Base-by-base conservation (phyloP, 768 basidiomycete species). In the Glaciozyma antarctica region DNA sequence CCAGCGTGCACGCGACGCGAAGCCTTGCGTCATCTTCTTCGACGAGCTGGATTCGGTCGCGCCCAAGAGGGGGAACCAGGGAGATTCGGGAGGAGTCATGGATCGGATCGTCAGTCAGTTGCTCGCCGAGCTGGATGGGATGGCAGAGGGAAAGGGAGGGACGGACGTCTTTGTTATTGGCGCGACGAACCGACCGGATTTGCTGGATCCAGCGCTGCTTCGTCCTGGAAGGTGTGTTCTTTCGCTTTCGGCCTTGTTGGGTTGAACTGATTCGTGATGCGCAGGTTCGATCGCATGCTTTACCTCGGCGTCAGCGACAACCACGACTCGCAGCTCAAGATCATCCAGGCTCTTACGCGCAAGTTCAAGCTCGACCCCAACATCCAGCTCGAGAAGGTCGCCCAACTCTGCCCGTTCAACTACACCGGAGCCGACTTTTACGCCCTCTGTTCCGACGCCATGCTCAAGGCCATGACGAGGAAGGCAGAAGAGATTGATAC, bases 361-460 rank as follows among this genome's bases (percentile, higher is more conserved):
- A 97, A 93, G 75, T 98, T 99, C 80, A 84, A 82, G 44, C 81
- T 97, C 30, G 82, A 88, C 71, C 81, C 86, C 0, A 78, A 77
- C 57, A 79, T 92, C 12, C 79, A 85, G 71, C 82, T 98, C 10
- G 75, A 76, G 24, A 66, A 72, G 12, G 76, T 99, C 52, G 88
- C 88, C 26, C 80, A 84, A 32, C 77, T 78, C 43, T 98, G 93
- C 67, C 86, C 90, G 0, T 90, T 93, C 80, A 90, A 92, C 75
- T 92, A 87, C 74, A 98, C 95, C 3, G 95, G 95, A 52, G 95
- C 95, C 49, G 95, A 99, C 75, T 92, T 98, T 68, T 98, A 99
- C 78, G 95, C 95, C 0, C 79, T 99, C 13, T 98, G 95, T 76
- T 88, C 91, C 8, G 94, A 99, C 77, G 93, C 95, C 1, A 85